Evolutionary conservation across 2,329 filamentous ascomycete genomes (phyloP).

Genomic region (Rutstroemia sp.): DNA sequence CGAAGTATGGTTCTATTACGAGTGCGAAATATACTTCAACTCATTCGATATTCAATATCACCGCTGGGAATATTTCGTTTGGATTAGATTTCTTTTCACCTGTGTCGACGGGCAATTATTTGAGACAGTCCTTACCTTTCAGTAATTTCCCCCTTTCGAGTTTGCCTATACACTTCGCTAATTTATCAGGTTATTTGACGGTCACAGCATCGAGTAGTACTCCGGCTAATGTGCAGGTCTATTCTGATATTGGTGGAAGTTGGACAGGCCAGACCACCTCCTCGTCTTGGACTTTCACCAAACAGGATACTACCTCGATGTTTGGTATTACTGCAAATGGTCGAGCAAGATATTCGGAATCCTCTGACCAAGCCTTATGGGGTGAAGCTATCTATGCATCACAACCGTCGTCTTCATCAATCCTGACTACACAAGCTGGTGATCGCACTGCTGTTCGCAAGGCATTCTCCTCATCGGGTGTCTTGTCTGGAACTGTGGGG

Average conservation of each 20-base stretch:
- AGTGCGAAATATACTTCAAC: slow-evolving; percentile 28
- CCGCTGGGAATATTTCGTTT: slow-evolving; percentile 23
- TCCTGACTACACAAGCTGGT: slow-evolving; percentile 9
- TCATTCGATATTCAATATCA: slow-evolving; percentile 26
- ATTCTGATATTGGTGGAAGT: slow-evolving; percentile 30
- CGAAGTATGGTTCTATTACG: slow-evolving; percentile 17
- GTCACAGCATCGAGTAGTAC: not conserved
- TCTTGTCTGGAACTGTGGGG: slow-evolving; percentile 38
- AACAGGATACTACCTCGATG: slow-evolving; percentile 5
- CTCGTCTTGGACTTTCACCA: slow-evolving; percentile 11
- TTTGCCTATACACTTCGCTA: not conserved
- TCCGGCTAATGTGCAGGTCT: slow-evolving; percentile 24
- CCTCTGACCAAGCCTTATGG: slow-evolving; percentile 10
- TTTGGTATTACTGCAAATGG: slow-evolving; percentile 8
- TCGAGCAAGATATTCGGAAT: slow-evolving; percentile 5
- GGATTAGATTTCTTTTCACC: slow-evolving; percentile 32
- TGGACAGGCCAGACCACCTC: slow-evolving; percentile 28
- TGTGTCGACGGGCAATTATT: slow-evolving; percentile 28
- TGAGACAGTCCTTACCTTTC: slow-evolving; percentile 31
- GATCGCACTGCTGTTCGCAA: slow-evolving; percentile 34
- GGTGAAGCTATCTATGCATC: slow-evolving; percentile 10
- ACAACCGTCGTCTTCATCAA: slow-evolving; percentile 4
- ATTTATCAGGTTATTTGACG: slow-evolving; percentile 1
- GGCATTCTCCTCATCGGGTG: slow-evolving; percentile 37
- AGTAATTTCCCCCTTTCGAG: slow-evolving; percentile 24